Evolutionary conservation across 23 red algal species (phyloP).

Genomic region (Gracilaria vermiculophylla): DNA sequence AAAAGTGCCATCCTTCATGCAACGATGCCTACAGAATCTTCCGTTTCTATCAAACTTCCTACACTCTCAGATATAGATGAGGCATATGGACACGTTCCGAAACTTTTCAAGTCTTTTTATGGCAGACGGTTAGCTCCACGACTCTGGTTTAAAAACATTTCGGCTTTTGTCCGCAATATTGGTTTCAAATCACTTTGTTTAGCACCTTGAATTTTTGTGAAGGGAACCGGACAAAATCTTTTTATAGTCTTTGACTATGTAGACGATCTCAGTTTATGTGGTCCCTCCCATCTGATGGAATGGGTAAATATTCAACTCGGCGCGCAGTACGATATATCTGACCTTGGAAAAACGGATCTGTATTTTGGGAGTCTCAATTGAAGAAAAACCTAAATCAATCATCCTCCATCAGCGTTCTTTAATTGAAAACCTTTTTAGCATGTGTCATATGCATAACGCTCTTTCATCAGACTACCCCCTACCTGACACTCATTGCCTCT

Average conservation of each 20-base stretch:
- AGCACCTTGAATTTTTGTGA: slow-evolving; percentile 4
- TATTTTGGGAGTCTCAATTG: slow-evolving; percentile 21
- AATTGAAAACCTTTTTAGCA: too few relatives aligned
- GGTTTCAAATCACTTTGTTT: background rate
- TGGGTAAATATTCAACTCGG: background rate
- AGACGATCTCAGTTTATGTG: slow-evolving; percentile 12
- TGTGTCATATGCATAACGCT: background rate
- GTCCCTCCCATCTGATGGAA: background rate
- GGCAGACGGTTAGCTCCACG: background rate
- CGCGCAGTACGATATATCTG: slow-evolving; percentile 1
- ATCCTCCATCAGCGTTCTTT: background rate
- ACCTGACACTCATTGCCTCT: background rate
- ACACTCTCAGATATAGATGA: background rate
- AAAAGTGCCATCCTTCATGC: background rate
- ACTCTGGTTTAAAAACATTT: slow-evolving; percentile 28
- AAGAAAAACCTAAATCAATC: slow-evolving; percentile 2
- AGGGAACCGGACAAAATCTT: background rate
- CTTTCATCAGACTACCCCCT: background rate
- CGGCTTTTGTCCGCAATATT: slow-evolving; percentile 1
- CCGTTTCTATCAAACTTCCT: background rate
- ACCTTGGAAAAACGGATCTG: slow-evolving; percentile 2
- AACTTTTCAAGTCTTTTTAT: background rate
- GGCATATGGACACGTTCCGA: background rate
- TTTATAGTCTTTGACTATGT: slow-evolving; percentile 22
- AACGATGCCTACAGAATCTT: background rate